Base-by-base conservation (phyloP, 2,329 filamentous ascomycete genomes). In the Sordariomycetes sp. region DNA sequence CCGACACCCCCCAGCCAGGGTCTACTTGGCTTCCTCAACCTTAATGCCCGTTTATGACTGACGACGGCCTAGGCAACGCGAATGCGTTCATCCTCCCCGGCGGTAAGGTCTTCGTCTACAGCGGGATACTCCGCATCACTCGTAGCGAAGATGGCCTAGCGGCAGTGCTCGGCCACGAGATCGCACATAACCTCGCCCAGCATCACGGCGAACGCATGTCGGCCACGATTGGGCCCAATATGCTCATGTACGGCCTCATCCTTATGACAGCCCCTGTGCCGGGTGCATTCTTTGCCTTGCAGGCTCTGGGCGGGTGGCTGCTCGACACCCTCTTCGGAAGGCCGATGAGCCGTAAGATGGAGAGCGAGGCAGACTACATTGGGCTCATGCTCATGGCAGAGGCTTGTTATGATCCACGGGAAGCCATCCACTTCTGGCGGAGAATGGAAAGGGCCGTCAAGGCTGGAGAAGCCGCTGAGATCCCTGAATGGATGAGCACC, bases 371-470 rank as follows among this genome's bases (percentile, higher is more conserved):
- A 0, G 89, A 93, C 66, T 89, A 88, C 65, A 90, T 92, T 54
- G 89, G 89, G 0, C 70, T 92, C 37, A 83, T 92, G 79, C 88
- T 92, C 79, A 92, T 92, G 87, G 83, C 88, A 0, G 82, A 89
- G 71, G 86, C 85, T 28, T 92, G 89, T 72, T 92, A 88, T 67
- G 78, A 90, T 61, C 89, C 89, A 1, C 71, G 77, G 14, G 81
- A 83, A 60, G 88, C 88, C 0, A 74, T 87, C 51, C 75, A 74
- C 0, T 82, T 92, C 60, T 90, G 84, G 86, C 70, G 78, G 67
- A 72, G 84, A 55, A 89, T 90, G 84, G 82, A 87, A 61, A 67
- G 69, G 46, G 67, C 71, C 2, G 74, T 73, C 54, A 64, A 75
- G 28, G 58, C 59, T 16, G 66, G 64, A 2, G 71, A 73, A 28